Percentiles rank a stretch among this genome's conserved stretches.
phyloP scores from a whole-genome alignment of 148 eudicot genomes.

The Mesembryanthemum crystallinum region DNA sequence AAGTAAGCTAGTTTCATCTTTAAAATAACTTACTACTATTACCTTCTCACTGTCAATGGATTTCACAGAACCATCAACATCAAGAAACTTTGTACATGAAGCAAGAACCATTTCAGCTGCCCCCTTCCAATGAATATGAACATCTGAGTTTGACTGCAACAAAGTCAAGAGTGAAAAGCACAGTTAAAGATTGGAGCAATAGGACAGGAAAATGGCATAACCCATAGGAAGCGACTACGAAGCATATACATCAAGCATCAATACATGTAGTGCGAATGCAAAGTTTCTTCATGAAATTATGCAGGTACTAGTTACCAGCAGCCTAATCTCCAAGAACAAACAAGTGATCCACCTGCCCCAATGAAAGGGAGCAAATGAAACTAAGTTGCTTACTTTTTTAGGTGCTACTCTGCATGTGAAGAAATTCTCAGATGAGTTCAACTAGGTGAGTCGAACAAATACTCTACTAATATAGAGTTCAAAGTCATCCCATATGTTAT shows the following conservation, averaged over 20 bases:
- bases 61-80: constrained; percentile 48
- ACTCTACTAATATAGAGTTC: background rate
- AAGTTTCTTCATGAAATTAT: background rate
- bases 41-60: constrained; percentile 59
- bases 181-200: background rate
- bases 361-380: background rate
- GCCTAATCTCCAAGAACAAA: background rate
- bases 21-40: background rate
- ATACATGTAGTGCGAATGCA: background rate
- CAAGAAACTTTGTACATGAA: constrained; percentile 60
- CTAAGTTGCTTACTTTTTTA: background rate
- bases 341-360: background rate
- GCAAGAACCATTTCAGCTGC: constrained; percentile 87
- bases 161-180: constrained; percentile 3
- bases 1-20: background rate
- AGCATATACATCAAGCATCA: background rate
- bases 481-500: background rate
- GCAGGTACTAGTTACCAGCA: background rate
- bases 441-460: background rate
- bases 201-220: background rate
- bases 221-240: background rate
- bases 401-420: background rate
- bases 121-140: constrained; percentile 88
- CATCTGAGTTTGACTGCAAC: constrained; percentile 64
- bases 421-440: background rate